phyloP scores from a whole-genome alignment of 2,329 filamentous ascomycete species.

The Ascochyta clinopodiicola region DNA sequence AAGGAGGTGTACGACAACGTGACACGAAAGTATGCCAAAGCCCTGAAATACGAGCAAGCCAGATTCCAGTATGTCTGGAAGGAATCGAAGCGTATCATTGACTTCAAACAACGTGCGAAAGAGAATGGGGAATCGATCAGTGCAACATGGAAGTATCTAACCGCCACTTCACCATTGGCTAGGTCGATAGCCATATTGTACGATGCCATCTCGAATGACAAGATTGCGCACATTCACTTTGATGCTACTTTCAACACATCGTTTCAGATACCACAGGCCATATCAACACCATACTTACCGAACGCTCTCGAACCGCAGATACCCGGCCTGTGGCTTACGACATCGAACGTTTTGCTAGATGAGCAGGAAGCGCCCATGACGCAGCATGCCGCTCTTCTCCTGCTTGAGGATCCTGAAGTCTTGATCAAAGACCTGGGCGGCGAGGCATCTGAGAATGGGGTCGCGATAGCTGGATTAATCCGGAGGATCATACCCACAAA shows the following conservation, averaged over 20 bases:
- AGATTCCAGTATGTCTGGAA: conserved; percentile 89
- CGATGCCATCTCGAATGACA: conserved; percentile 79
- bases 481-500: conserved; percentile 66
- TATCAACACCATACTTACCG: conserved; percentile 75
- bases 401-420: conserved; percentile 82
- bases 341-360: conserved; percentile 75
- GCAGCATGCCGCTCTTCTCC: conserved; percentile 84
- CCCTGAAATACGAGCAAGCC: conserved; percentile 90
- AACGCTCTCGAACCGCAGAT: conserved; percentile 71
- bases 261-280: conserved; percentile 67
- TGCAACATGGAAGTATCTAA: conserved; percentile 72
- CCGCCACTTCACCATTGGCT: conserved; percentile 77
- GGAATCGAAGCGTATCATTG: conserved; percentile 82
- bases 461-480: conserved; percentile 77
- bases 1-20: conserved; percentile 88
- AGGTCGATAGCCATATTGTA: conserved; percentile 83
- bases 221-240: conserved; percentile 83
- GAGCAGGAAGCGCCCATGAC: conserved; percentile 75
- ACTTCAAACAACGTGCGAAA: conserved; percentile 80
- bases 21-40: conserved; percentile 90
- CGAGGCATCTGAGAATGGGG: conserved; percentile 76
- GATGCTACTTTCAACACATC: conserved; percentile 67
- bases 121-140: conserved; percentile 71
- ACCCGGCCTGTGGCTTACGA: conserved; percentile 84
- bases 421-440: conserved; percentile 73